phyloP scores from a whole-genome alignment of 2,329 filamentous ascomycete species.

The Penicillium sp. region DNA sequence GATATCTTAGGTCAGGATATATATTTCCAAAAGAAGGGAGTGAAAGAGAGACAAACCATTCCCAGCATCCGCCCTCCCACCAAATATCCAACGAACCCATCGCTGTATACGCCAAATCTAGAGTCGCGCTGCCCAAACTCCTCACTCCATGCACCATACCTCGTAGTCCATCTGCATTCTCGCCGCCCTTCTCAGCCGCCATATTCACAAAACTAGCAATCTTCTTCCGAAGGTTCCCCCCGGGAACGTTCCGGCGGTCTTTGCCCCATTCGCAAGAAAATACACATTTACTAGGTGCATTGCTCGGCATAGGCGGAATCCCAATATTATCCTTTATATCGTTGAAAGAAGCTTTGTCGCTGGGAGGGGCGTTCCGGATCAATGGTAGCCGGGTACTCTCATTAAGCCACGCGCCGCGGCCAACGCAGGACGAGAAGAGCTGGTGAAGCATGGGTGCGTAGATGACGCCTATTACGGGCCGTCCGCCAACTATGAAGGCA shows the following conservation, averaged over 20 bases:
- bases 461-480: conserved; percentile 66
- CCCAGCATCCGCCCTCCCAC: conserved; percentile 81
- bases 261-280: conserved; percentile 79
- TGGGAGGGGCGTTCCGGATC: conserved; percentile 50
- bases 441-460: conserved; percentile 68
- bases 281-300: conserved; percentile 63
- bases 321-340: not conserved
- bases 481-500: conserved; percentile 58
- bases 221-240: conserved; percentile 67
- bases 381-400: conserved; percentile 62
- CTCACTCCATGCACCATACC: conserved; percentile 76
- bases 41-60: conserved; percentile 53
- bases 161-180: conserved; percentile 56
- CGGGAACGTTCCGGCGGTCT: conserved; percentile 62
- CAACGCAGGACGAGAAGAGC: conserved; percentile 63
- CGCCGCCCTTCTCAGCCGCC: conserved; percentile 61
- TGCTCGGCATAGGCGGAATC: conserved; percentile 58
- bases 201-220: conserved; percentile 72
- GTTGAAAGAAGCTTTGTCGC: not conserved
- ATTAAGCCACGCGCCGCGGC: conserved; percentile 67
- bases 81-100: conserved; percentile 75
- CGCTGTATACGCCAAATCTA: conserved; percentile 71
- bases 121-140: conserved; percentile 67
- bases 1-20: not conserved
- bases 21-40: not conserved